Evolutionary conservation across 2,329 filamentous ascomycete species (phyloP).

Genomic region (Tympanopsis confertula): DNA sequence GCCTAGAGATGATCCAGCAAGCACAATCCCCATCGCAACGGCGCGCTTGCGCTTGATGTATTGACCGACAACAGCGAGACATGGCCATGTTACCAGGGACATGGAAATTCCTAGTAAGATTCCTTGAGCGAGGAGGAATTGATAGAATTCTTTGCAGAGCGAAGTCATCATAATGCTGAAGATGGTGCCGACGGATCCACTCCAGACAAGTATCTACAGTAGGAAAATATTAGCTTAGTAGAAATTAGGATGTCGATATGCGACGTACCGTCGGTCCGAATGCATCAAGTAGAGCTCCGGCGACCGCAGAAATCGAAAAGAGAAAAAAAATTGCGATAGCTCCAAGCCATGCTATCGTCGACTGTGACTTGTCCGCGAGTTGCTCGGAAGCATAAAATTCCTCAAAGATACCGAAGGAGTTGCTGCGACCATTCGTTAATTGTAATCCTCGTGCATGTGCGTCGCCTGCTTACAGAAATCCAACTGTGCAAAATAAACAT

Average conservation of each 20-base stretch:
- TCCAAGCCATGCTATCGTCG: conserved; percentile 20
- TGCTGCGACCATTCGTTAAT: no score
- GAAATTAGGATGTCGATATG: background rate
- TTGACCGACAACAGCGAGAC: conserved; percentile 15
- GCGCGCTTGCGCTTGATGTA: conserved; percentile 15
- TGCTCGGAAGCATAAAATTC: conserved; percentile 15
- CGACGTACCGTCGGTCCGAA: conserved; percentile 15
- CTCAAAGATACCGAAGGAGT: conserved; percentile 22
- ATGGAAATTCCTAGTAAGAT: conserved; percentile 17
- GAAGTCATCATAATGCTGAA: conserved; percentile 22
- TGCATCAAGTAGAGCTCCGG: conserved; percentile 16
- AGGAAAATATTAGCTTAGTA: background rate
- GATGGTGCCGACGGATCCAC: conserved; percentile 13
- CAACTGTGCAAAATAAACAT: conserved; percentile 20
- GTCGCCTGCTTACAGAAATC: no score
- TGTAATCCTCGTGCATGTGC: no score
- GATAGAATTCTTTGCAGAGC: conserved; percentile 19
- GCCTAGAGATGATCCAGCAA: conserved; percentile 18
- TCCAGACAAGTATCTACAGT: conserved; percentile 13
- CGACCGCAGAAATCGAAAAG: conserved; percentile 13
- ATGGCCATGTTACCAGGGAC: conserved; percentile 15
- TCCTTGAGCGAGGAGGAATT: conserved; percentile 24
- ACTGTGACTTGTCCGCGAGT: conserved; percentile 12
- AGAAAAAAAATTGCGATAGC: conserved; percentile 17
- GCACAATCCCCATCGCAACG: conserved; percentile 16